Percentiles rank a stretch among this genome's conserved stretches.
phyloP scores from a whole-genome alignment of 2,329 filamentous ascomycete species.

The Dothideomycetes sp. region DNA sequence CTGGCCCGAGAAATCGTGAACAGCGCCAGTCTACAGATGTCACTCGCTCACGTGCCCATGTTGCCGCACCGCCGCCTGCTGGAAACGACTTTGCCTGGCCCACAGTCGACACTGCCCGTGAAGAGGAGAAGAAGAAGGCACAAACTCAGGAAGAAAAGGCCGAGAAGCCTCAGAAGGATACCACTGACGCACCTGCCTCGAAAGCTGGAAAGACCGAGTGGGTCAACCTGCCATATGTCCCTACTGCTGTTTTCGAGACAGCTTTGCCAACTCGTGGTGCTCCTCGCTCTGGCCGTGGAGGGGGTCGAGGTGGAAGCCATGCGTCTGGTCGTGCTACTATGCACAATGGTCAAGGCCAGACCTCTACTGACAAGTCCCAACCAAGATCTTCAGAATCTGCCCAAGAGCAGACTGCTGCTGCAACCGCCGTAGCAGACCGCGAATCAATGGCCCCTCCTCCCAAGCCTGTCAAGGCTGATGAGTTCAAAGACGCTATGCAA shows the following conservation, averaged over 20 bases:
- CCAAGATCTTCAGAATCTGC: neutral
- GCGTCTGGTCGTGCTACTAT: slow-evolving; percentile 34
- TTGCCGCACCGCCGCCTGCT: slow-evolving; percentile 50
- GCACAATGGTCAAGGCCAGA: slow-evolving; percentile 14
- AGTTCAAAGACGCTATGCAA: neutral
- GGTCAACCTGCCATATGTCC: slow-evolving; percentile 74
- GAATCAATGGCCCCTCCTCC: slow-evolving; percentile 21
- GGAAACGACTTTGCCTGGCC: slow-evolving; percentile 79
- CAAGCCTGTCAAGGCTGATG: slow-evolving; percentile 17
- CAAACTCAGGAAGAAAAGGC: slow-evolving; percentile 59
- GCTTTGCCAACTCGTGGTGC: slow-evolving; percentile 47
- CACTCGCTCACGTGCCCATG: slow-evolving; percentile 1
- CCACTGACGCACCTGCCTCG: slow-evolving; percentile 41
- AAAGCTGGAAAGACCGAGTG: slow-evolving; percentile 71
- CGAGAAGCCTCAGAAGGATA: slow-evolving; percentile 54
- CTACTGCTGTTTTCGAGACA: slow-evolving; percentile 78
- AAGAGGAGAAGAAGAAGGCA: slow-evolving; percentile 66
- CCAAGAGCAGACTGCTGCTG: neutral
- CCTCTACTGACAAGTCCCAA: neutral
- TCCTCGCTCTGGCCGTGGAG: slow-evolving; percentile 40
- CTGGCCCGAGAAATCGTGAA: slow-evolving; percentile 6
- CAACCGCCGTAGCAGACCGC: slow-evolving; percentile 20
- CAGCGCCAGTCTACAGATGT: slow-evolving; percentile 7
- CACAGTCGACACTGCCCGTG: slow-evolving; percentile 70
- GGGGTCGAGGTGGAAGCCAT: slow-evolving; percentile 47